Conservation (phyloP, 805 yeast species). For the Starmerella stellata region DNA sequence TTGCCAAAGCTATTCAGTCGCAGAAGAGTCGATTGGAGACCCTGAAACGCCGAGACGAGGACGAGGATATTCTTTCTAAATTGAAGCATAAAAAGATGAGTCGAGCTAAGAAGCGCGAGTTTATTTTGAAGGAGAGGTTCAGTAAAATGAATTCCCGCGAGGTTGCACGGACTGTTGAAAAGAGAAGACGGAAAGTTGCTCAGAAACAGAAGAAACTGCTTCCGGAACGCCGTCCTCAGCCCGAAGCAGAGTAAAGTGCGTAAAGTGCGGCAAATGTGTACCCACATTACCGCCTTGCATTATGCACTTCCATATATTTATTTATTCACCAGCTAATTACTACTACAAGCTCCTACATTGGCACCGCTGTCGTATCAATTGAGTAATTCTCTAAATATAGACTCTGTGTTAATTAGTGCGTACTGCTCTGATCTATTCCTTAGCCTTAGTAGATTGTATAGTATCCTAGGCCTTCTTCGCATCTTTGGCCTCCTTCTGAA, state of each 20-base stretch:
- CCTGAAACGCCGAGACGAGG: constrained; percentile 57
- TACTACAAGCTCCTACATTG: too few relatives aligned
- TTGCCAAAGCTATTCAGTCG: constrained; percentile 22
- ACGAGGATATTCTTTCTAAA: constrained; percentile 42
- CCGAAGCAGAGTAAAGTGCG: too few relatives aligned
- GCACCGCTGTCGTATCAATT: too few relatives aligned
- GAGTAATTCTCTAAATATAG: too few relatives aligned
- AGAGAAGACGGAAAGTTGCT: constrained; percentile 24
- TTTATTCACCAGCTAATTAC: background rate
- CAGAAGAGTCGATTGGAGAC: constrained; percentile 34
- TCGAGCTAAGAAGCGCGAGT: constrained; percentile 23
- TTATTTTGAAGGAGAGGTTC: constrained; percentile 23
- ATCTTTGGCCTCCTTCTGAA: background rate
- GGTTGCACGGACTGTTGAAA: constrained; percentile 20
- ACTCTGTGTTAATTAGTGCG: too few relatives aligned
- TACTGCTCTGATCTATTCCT: too few relatives aligned
- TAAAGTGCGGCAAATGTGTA: too few relatives aligned
- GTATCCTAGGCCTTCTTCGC: background rate
- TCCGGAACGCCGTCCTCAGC: constrained; percentile 19
- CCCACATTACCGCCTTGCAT: too few relatives aligned
- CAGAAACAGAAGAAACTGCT: constrained; percentile 27
- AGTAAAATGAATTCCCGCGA: constrained; percentile 25
- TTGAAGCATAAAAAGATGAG: constrained; percentile 41
- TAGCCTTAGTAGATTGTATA: too few relatives aligned
- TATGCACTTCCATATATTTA: background rate